Percentiles rank a stretch among this genome's conserved stretches.
Conservation (phyloP, 176 grass and related monocot species). For the Bolboschoenus planiculmis region DNA sequence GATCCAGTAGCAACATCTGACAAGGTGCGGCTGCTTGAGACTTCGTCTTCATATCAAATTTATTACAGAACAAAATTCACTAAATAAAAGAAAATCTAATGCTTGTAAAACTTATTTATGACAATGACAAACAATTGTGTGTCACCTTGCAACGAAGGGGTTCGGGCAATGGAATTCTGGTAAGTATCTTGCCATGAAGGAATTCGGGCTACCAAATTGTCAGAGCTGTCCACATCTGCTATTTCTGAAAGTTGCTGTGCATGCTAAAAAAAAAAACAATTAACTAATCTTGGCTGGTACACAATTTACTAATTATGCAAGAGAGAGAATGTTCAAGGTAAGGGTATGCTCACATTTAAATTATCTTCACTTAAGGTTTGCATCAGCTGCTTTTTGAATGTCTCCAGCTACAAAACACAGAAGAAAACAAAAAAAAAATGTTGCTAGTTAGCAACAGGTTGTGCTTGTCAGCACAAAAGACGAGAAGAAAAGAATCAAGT, state of each 20-base stretch:
- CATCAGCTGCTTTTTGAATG: constrained; percentile 94
- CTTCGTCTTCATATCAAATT: constrained; percentile 47
- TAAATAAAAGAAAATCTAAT: constrained; percentile 19
- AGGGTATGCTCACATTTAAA: constrained; percentile 45
- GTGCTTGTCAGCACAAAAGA: neutral
- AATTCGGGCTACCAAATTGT: constrained; percentile 39
- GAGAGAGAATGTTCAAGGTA: constrained; percentile 11
- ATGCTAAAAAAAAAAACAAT: constrained; percentile 7
- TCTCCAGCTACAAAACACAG: constrained; percentile 51
- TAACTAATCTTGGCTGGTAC: neutral
- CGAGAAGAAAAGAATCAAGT: neutral
- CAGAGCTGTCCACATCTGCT: constrained; percentile 28
- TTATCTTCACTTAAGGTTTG: constrained; percentile 76
- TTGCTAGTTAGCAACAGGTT: neutral
- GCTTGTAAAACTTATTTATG: constrained; percentile 2
- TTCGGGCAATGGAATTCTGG: constrained; percentile 33
- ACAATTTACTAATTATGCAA: neutral
- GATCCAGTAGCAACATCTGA: constrained; percentile 42
- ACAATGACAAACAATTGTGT: neutral
- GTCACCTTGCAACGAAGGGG: constrained; percentile 55
- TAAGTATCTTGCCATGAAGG: constrained; percentile 59
- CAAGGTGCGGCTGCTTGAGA: constrained; percentile 33
- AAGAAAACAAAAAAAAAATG: neutral
- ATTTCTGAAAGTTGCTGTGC: constrained; percentile 65
- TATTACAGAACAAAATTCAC: constrained; percentile 7